Conservation (phyloP, 345 rosid genomes). For the Citrus cavaleriei region DNA sequence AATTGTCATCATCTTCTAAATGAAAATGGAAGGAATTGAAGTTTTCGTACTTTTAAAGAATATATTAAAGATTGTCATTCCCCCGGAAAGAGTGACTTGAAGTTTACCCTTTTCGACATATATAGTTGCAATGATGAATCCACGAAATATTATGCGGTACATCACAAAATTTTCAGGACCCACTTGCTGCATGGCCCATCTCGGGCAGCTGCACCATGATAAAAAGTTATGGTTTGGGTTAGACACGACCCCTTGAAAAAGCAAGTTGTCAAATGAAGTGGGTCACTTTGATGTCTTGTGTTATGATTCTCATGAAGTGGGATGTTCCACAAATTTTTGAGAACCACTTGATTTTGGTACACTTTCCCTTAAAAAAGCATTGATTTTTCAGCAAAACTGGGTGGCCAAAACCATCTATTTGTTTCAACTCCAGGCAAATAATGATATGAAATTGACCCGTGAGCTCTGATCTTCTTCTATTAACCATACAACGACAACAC, state of each 20-base stretch:
- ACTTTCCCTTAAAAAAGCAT: background rate
- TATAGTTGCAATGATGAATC: no score
- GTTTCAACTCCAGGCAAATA: background rate
- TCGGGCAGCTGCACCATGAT: background rate
- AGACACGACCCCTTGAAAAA: background rate
- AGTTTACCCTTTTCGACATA: no score
- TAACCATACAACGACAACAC: background rate
- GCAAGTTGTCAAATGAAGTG: background rate
- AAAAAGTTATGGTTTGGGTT: background rate
- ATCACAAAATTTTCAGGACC: background rate
- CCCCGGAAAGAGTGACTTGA: no score
- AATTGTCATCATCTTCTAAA: no score
- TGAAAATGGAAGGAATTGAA: no score
- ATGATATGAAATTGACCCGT: background rate
- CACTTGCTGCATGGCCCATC: background rate
- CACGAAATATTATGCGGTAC: background rate
- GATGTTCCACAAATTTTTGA: background rate
- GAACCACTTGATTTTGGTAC: background rate
- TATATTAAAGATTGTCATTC: no score
- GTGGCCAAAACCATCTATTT: background rate
- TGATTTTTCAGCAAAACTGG: background rate
- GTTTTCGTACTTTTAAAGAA: no score
- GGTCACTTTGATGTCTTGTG: background rate
- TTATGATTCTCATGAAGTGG: background rate
- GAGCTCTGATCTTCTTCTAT: background rate